Base-by-base conservation (phyloP, 352 stramenopile genomes). In the Phytopythium montanum region DNA sequence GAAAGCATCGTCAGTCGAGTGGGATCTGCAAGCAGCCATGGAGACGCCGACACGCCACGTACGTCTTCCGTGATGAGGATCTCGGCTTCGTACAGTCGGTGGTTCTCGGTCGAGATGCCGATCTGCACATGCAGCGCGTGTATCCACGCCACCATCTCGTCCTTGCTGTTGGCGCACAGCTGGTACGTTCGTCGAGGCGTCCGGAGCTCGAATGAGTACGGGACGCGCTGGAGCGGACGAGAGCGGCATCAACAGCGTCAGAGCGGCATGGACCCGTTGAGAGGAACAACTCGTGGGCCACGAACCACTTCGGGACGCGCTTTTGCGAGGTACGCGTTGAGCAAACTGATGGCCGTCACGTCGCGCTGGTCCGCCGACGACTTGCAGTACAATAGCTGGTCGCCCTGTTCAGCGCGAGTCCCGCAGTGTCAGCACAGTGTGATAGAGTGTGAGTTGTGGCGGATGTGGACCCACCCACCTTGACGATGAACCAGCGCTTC, bases 51-150 rank as follows among this genome's bases (percentile, higher is more conserved):
- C 3, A 1, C 12, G 19, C 33, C 72, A 23, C 76, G 42, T 74
- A 92, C 85, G 61, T 93, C 83, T 76, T 94, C 85, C 5, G 85
- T 89, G 44, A 94, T 94, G 69, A 87, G 75, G 62, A 90, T 90
- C 55, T 94, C 85, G 12, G 85, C 85, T 56, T 93, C 78, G 45
- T 89, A 88, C 5, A 94, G 64, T 5, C 76, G 70, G 54, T 92
- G 81, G 60, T 94, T 94, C 61, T 94, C 85, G 26, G 70, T 85
- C 28, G 75, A 85, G 42, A 94, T 69, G 21, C 78, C 80, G 56
- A 93, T 94, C 63, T 94, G 83, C 7, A 90, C 66, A 54, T 94
- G 83, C 2, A 94, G 62, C 6, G 82, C 81, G 38, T 92, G 83
- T 50, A 93, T 90, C 85, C 85, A 94, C 41, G 70, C 74, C 16